Base-by-base conservation (phyloP, 495 filamentous ascomycete species). In the Opeltia flavorubescens region DNA sequence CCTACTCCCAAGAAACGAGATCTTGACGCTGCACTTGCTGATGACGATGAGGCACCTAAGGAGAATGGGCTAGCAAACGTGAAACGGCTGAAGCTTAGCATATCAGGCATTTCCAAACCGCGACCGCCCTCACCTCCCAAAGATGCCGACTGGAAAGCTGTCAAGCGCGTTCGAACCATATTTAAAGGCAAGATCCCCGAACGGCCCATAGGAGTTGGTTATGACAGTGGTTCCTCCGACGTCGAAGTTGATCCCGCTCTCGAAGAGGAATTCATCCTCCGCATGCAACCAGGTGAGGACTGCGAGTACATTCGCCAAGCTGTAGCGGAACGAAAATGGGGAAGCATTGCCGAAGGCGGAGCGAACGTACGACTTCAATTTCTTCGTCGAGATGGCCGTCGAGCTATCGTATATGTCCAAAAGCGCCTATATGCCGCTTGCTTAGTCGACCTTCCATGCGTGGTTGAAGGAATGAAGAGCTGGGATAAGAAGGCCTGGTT, bases 191-290 rank as follows among this genome's bases (percentile, higher is more conserved):
- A 79, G 31, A 69, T 75, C 0, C 78, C 83, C 0, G 66, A 65
- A 20, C 71, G 84, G 42, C 76, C 77, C 1, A 60, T 65, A 1
- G 91, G 89, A 13, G 85, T 91, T 18, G 93, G 88, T 6, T 98
- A 96, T 62, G 91, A 98, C 60, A 94, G 86, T n/a, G 91, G 96
- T 62, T 85, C 88, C 2, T 88, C 85, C 17, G 91, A 96, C 55
- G 77, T 78, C 5, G 91, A 98, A 61, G 56, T 68, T 2, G 91
- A 98, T 56, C 91, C 91, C 0, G 66, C 79, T 0, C 86, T 91
- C 50, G 88, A 95, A 59, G 79, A 87, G 52, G 77, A 89, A 50
- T 84, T 95, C 43, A 76, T 98, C 7, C 62, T 96, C 26, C 85
- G 91, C 46, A 94, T 95, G 83, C 55, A 75, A 38, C 86, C 86